Evolutionary conservation across 2,329 filamentous ascomycete species (phyloP).

Genomic region (Trichoderma endophyticum): DNA sequence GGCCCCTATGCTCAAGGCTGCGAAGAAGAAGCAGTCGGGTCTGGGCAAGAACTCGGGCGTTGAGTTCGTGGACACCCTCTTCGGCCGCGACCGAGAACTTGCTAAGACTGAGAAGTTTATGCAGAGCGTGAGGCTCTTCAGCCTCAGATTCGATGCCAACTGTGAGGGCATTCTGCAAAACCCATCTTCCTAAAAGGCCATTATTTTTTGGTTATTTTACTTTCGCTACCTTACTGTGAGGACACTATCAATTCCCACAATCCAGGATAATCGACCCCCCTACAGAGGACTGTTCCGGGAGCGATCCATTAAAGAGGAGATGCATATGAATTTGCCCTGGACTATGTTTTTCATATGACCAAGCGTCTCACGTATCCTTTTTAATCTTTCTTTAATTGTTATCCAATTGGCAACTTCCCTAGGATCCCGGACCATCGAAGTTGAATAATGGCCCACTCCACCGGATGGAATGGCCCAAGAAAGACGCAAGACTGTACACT

Average conservation of each 20-base stretch:
- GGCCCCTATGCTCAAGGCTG: conserved; percentile 88
- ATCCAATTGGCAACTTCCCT: conserved; percentile 16
- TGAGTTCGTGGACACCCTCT: conserved; percentile 95
- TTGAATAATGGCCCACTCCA: conserved; percentile 2
- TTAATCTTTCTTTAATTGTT: conserved; percentile 21
- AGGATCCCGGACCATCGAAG: conserved; percentile 18
- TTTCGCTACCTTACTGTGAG: background rate
- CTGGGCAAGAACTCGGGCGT: conserved; percentile 90
- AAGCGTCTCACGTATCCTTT: conserved; percentile 10
- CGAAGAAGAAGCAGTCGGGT: conserved; percentile 63
- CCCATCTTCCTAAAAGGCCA: conserved; percentile 49
- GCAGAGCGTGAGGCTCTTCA: conserved; percentile 83
- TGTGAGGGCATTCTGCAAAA: conserved; percentile 80
- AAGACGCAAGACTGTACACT: conserved; percentile 20
- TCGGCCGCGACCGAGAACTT: conserved; percentile 85
- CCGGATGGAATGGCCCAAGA: conserved; percentile 19
- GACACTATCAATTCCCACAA: background rate
- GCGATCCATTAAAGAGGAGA: conserved; percentile 15
- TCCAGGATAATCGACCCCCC: conserved; percentile 13
- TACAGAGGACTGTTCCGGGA: conserved; percentile 5
- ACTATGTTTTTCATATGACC: background rate
- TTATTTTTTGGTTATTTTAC: background rate
- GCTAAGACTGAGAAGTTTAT: conserved; percentile 91
- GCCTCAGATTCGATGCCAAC: conserved; percentile 91
- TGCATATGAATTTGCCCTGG: conserved; percentile 12